Evolutionary conservation across 2,329 filamentous ascomycete species (phyloP).

Genomic region (Bipolaris zeicola): DNA sequence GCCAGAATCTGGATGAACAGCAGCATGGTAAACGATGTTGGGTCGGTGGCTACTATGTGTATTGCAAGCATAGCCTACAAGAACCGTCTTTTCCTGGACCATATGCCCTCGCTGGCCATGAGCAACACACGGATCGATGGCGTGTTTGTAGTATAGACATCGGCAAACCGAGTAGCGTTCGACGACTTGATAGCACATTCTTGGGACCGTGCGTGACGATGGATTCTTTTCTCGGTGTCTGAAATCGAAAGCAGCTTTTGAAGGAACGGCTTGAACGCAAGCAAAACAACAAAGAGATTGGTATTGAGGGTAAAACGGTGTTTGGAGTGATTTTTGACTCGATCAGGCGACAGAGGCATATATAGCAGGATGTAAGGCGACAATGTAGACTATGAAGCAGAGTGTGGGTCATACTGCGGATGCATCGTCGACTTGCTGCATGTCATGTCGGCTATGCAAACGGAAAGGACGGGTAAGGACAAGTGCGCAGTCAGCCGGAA

Average conservation of each 20-base stretch:
- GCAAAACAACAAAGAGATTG: slow-evolving; percentile 20
- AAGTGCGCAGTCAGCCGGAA: slow-evolving; percentile 45
- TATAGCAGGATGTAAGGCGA: slow-evolving; percentile 37
- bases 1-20: slow-evolving; percentile 37
- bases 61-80: slow-evolving; percentile 81
- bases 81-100: slow-evolving; percentile 75
- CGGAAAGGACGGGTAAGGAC: slow-evolving; percentile 40
- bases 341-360: slow-evolving; percentile 35
- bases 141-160: slow-evolving; percentile 87
- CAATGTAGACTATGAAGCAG: slow-evolving; percentile 23
- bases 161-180: slow-evolving; percentile 86
- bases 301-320: slow-evolving; percentile 18
- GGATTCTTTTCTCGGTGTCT: not conserved
- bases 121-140: slow-evolving; percentile 78
- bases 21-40: slow-evolving; percentile 23
- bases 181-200: slow-evolving; percentile 86
- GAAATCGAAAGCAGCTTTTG: not conserved
- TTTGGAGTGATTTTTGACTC: slow-evolving; percentile 19
- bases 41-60: slow-evolving; percentile 54
- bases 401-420: slow-evolving; percentile 35
- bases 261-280: slow-evolving; percentile 8
- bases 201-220: slow-evolving; percentile 4
- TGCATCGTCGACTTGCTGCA: slow-evolving; percentile 40
- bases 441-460: slow-evolving; percentile 45
- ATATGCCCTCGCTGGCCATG: slow-evolving; percentile 75